Evolutionary conservation across 257 asterid species (phyloP).

Genomic region (Agastache rugosa): DNA sequence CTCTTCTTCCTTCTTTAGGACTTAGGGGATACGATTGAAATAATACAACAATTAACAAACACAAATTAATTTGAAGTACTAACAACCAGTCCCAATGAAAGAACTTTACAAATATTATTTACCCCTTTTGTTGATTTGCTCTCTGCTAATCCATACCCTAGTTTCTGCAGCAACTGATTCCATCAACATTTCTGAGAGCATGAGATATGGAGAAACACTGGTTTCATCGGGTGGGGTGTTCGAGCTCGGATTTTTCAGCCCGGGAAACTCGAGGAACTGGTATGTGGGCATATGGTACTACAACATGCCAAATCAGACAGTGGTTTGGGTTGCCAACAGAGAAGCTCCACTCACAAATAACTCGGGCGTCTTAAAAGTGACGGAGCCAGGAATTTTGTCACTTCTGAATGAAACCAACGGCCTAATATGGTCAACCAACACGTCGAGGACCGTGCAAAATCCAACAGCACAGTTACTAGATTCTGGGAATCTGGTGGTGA

Average conservation of each 20-base stretch:
- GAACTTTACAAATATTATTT: too few species aligned
- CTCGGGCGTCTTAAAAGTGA: not conserved
- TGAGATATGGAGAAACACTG: not conserved
- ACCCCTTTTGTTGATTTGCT: too few species aligned
- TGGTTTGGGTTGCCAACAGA: not conserved
- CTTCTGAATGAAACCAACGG: not conserved
- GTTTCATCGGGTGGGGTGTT: not conserved
- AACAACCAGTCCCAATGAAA: too few species aligned
- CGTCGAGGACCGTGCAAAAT: not conserved
- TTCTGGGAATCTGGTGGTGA: slow-evolving; percentile 13
- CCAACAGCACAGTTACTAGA: not conserved
- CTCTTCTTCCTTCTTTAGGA: too few species aligned
- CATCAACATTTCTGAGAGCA: not conserved
- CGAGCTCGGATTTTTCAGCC: not conserved
- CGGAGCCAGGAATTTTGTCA: not conserved
- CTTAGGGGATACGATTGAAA: too few species aligned
- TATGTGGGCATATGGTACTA: not conserved
- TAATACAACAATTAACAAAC: too few species aligned
- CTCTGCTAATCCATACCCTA: not conserved
- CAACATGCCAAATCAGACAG: not conserved
- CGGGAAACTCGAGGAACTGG: not conserved
- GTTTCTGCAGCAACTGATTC: not conserved
- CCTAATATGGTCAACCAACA: not conserved
- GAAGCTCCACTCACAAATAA: not conserved
- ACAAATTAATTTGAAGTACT: too few species aligned